phyloP scores from a whole-genome alignment of 352 stramenopile species.

The Albugo candida region DNA sequence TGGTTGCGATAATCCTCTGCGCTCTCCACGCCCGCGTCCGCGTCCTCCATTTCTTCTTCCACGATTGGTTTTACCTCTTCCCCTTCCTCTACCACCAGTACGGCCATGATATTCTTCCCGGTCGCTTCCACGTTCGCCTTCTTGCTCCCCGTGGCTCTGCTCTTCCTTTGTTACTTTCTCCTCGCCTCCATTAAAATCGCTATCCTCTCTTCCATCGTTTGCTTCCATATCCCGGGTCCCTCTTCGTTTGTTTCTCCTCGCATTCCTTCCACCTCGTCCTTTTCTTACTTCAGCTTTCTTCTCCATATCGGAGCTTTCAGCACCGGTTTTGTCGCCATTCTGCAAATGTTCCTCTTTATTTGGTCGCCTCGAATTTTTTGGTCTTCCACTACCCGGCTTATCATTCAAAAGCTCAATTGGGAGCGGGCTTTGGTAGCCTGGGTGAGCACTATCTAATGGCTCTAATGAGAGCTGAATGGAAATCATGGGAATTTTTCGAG shows the following conservation, averaged over 20 bases:
- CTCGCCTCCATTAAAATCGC: neutral
- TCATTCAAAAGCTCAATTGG: constrained; percentile 7
- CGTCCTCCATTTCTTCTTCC: constrained; percentile 10
- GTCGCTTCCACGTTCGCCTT: neutral
- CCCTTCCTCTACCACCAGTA: neutral
- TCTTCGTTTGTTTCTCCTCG: constrained; percentile 8
- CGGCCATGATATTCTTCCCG: neutral
- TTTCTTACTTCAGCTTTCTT: constrained; percentile 13
- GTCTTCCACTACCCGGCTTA: neutral
- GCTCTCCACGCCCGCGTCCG: constrained; percentile 4
- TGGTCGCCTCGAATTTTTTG: neutral
- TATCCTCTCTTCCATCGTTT: neutral
- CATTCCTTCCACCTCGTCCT: constrained; percentile 7
- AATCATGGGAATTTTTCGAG: constrained; percentile 51
- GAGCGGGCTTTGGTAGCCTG: constrained; percentile 58
- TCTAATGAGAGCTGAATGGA: constrained; percentile 56
- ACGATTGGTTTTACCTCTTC: constrained; percentile 9
- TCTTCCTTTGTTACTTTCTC: constrained; percentile 11
- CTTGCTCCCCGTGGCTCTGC: neutral
- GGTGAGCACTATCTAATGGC: constrained; percentile 25
- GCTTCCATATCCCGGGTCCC: neutral
- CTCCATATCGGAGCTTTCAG: neutral
- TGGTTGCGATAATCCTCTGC: neutral
- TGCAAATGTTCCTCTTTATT: neutral
- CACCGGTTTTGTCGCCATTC: neutral